A percentile compares a stretch with the other conserved stretches of the same genome.
phyloP scores from a whole-genome alignment of 371 early-diverging fungal genomes.

The Rhizomucor pusillus region DNA sequence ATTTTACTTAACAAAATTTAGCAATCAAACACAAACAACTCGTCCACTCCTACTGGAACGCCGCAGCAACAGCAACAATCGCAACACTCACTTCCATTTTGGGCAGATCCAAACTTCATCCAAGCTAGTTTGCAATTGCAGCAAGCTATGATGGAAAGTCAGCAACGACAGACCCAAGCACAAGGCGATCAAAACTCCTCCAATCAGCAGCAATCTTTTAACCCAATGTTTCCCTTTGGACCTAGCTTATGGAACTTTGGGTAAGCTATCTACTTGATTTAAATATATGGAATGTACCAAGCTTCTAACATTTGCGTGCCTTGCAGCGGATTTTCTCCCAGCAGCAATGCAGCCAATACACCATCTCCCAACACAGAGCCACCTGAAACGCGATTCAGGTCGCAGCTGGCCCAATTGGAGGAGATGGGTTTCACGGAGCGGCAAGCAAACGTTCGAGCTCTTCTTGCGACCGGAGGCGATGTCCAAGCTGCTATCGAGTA shows the following conservation, averaged over 20 bases:
- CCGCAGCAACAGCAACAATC: slow-evolving; percentile 2
- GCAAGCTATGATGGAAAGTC: slow-evolving; percentile 29
- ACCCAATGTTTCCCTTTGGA: slow-evolving; percentile 6
- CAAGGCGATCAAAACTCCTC: background rate
- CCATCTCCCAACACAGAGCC: slow-evolving; percentile 29
- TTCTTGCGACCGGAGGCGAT: slow-evolving; percentile 77
- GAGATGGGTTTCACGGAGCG: slow-evolving; percentile 86
- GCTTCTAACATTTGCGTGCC: too few species aligned
- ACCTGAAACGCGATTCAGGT: slow-evolving; percentile 64
- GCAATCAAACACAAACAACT: slow-evolving; percentile 3
- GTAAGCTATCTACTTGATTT: slow-evolving; percentile 12
- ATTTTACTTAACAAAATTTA: background rate
- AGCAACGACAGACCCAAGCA: slow-evolving; percentile 6
- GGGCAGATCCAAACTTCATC: slow-evolving; percentile 48
- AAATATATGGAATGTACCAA: too few species aligned
- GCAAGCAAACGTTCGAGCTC: slow-evolving; percentile 68
- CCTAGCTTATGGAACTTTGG: slow-evolving; percentile 10
- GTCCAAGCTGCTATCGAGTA: slow-evolving; percentile 70
- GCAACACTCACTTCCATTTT: slow-evolving; percentile 26
- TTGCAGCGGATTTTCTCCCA: background rate
- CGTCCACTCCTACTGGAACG: background rate
- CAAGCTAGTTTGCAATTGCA: slow-evolving; percentile 41
- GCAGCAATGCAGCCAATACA: slow-evolving; percentile 6
- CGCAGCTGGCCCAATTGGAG: slow-evolving; percentile 69
- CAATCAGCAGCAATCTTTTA: slow-evolving; percentile 14